Base-by-base conservation (phyloP, 495 filamentous ascomycete genomes). In the Aspergillus sclerotioniger region DNA sequence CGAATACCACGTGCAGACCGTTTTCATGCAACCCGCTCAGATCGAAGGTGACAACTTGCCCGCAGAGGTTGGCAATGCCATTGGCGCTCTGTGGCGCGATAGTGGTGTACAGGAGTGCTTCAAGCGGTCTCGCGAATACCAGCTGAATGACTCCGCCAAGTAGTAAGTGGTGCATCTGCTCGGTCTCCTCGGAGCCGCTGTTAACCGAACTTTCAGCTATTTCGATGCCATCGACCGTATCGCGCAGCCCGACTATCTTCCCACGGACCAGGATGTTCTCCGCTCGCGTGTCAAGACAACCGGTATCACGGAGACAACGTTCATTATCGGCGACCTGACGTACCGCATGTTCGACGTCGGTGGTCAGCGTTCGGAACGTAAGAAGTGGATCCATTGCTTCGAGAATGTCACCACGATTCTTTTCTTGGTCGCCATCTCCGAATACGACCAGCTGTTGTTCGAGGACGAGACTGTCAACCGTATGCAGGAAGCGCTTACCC, bases 321-420 rank as follows among this genome's bases (percentile, higher is more conserved):
- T 99, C 77, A 93, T 96, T 69, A 95, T 98, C 62, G 95, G 94
- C 59, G 91, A 97, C 66, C 78, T 99, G 67, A 98, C 92, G 31
- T 99, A 97, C 78, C 87, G 95, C 55, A 99, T 99, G 94, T 98
- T 98, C 78, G 94, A 99, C 72, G 94, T 99, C 32, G 94, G 94
- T 81, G 94, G 94, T 67, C 94, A 98, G 76, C 88, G 94, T 65
- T 98, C 95, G 1, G 94, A 99, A 76, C 89, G 94, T 62, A 99
- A 99, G 88, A 99, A 99, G 87, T 99, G 94, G 94, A 99, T 99
- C 58, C 94, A 99, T 80, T 96, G 93, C 81, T 98, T 98, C 78
- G 94, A 98, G 80, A 98, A 98, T 66, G 94, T 98, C 68, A 96
- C 93, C 46, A 96, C 94, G 16, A 96, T 98, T 64, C 89, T 98